Conservation (phyloP, 495 filamentous ascomycete species). For the Achaetomiella virescens region DNA sequence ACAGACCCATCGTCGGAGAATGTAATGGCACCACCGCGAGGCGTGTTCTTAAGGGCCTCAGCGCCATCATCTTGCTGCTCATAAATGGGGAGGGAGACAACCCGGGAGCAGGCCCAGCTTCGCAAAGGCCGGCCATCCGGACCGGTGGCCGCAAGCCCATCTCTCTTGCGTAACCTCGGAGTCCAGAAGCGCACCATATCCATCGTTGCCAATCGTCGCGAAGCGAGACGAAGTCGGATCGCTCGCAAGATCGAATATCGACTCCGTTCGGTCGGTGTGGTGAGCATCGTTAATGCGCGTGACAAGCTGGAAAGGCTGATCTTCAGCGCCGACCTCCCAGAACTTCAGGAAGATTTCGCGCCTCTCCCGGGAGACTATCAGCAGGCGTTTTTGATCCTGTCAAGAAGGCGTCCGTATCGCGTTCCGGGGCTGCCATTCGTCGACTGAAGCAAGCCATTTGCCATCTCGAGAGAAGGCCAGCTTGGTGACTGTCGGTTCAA, state of each 20-base stretch:
- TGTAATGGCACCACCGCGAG: constrained; percentile 49
- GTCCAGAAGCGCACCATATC: constrained; percentile 71
- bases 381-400: constrained; percentile 33
- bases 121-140: constrained; percentile 47
- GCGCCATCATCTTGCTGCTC: constrained; percentile 32
- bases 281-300: constrained; percentile 82
- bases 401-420: constrained; percentile 50
- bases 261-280: constrained; percentile 43
- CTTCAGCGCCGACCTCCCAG: constrained; percentile 68
- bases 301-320: constrained; percentile 62
- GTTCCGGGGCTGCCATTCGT: constrained; percentile 74
- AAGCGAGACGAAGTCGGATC: constrained; percentile 63
- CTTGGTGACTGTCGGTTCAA: constrained; percentile 66
- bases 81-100: constrained; percentile 48
- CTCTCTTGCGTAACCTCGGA: constrained; percentile 55
- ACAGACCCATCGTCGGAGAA: constrained; percentile 87
- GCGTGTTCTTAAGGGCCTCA: constrained; percentile 7
- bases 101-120: constrained; percentile 66
- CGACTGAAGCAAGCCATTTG: constrained; percentile 84
- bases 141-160: constrained; percentile 53
- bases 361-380: constrained; percentile 39
- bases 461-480: constrained; percentile 71
- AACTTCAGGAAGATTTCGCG: constrained; percentile 83
- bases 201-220: constrained; percentile 77
- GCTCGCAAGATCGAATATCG: constrained; percentile 63